Percentiles rank a stretch among this genome's conserved stretches.
Evolutionary conservation across 176 grass and related monocot species (phyloP).

Genomic region (Musa acuminata): DNA sequence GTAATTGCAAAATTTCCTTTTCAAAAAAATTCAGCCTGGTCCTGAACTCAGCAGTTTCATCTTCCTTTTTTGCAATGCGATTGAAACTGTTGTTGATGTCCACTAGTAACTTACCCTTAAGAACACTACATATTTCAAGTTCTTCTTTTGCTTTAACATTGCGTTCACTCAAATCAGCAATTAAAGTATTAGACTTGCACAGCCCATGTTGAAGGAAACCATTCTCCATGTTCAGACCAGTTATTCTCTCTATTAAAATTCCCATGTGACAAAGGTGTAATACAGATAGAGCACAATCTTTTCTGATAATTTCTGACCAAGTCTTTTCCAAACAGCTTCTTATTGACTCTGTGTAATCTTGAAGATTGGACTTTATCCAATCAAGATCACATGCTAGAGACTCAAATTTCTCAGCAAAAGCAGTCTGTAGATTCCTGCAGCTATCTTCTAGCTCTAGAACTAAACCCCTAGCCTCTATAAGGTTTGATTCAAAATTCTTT

Average conservation of each 20-base stretch:
- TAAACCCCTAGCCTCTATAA: slow-evolving; percentile 46
- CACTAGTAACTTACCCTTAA: slow-evolving; percentile 84
- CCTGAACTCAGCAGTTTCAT: slow-evolving; percentile 56
- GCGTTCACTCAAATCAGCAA: slow-evolving; percentile 63
- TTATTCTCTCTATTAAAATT: slow-evolving; percentile 78
- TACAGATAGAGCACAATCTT: slow-evolving; percentile 89
- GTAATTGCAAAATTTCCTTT: slow-evolving; percentile 72
- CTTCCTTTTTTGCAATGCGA: slow-evolving; percentile 81
- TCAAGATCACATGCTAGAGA: slow-evolving; percentile 58
- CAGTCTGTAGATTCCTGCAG: slow-evolving; percentile 41
- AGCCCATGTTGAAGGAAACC: slow-evolving; percentile 70
- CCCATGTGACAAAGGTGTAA: slow-evolving; percentile 94
- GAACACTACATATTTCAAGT: slow-evolving; percentile 63
- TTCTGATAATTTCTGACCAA: slow-evolving; percentile 87
- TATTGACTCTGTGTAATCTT: slow-evolving; percentile 30
- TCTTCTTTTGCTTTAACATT: slow-evolving; percentile 70
- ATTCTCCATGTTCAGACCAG: slow-evolving; percentile 75
- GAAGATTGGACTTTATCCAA: slow-evolving; percentile 54
- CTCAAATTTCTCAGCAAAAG: slow-evolving; percentile 44
- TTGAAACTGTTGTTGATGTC: slow-evolving; percentile 81
- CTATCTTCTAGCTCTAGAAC: slow-evolving; percentile 57
- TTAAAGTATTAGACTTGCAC: slow-evolving; percentile 59
- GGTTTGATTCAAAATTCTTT: slow-evolving; percentile 37
- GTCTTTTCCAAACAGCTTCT: slow-evolving; percentile 71
- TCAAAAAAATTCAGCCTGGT: slow-evolving; percentile 54